Evolutionary conservation across 2,329 filamentous ascomycete genomes (phyloP).

Genomic region (Apiospora aurea): DNA sequence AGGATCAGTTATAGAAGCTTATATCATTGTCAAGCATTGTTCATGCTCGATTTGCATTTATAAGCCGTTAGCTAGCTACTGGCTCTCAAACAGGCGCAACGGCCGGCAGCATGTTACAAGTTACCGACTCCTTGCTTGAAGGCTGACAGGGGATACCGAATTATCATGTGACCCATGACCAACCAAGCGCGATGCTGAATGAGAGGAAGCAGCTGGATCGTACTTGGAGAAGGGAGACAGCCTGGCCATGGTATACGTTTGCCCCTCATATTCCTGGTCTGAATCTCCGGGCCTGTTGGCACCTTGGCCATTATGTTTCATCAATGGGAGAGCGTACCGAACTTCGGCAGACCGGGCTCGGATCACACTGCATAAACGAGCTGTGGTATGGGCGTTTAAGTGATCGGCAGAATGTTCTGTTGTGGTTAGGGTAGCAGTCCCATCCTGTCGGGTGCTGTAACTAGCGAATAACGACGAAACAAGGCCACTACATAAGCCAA

Average conservation of each 20-base stretch:
- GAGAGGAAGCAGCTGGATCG: too few species aligned
- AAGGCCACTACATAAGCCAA: background rate
- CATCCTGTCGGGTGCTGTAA: background rate
- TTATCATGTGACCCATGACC: too few species aligned
- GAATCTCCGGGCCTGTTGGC: background rate
- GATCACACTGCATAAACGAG: constrained; percentile 6
- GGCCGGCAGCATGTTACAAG: too few species aligned
- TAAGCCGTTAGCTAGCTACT: too few species aligned
- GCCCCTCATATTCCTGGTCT: too few species aligned
- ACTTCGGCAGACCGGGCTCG: constrained; percentile 7
- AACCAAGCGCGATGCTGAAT: too few species aligned
- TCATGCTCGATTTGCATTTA: too few species aligned
- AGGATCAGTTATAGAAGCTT: background rate
- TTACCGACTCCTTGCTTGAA: too few species aligned
- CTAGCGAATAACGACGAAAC: background rate
- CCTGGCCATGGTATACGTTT: too few species aligned
- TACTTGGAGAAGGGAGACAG: too few species aligned
- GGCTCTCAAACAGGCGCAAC: too few species aligned
- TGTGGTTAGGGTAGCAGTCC: background rate
- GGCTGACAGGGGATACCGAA: too few species aligned
- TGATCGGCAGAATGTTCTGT: background rate
- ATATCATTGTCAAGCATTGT: background rate
- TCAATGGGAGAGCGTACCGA: background rate
- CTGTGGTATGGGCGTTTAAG: background rate
- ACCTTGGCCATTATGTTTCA: background rate